Conservation (phyloP, 2,329 filamentous ascomycete genomes). For the Dissoconium aciculare region DNA sequence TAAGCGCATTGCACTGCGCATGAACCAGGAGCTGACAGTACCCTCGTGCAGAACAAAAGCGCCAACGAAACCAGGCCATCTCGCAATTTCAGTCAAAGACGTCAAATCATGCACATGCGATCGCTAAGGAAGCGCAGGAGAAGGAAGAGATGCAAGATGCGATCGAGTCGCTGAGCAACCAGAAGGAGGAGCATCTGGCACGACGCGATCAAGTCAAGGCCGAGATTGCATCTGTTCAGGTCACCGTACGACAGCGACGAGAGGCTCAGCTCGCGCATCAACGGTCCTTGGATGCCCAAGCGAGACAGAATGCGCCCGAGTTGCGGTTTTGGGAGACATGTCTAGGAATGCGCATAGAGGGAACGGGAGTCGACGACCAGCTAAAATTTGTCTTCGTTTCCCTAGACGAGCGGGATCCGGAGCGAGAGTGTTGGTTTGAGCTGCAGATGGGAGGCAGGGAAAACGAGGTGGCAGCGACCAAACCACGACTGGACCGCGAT, state of each 20-base stretch:
- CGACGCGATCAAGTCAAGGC: constrained; percentile 41
- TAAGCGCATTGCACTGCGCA: background rate
- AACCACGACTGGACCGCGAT: constrained; percentile 68
- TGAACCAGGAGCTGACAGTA: background rate
- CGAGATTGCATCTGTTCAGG: constrained; percentile 50
- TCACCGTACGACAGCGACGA: constrained; percentile 51
- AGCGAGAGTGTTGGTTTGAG: constrained; percentile 86
- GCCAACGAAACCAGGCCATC: constrained; percentile 76
- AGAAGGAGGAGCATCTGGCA: constrained; percentile 40
- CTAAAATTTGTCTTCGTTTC: constrained; percentile 84
- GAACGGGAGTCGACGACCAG: constrained; percentile 55
- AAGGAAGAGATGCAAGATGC: constrained; percentile 48
- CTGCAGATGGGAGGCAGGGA: constrained; percentile 66
- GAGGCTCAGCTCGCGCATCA: constrained; percentile 61
- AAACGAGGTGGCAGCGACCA: constrained; percentile 68
- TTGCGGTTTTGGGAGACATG: constrained; percentile 92
- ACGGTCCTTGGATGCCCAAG: constrained; percentile 64
- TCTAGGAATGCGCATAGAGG: constrained; percentile 77
- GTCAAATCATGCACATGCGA: constrained; percentile 53
- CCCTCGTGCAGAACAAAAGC: constrained; percentile 58
- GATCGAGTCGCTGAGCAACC: constrained; percentile 40
- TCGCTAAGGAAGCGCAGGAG: constrained; percentile 64
- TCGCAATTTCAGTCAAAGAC: constrained; percentile 64
- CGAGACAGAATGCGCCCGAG: constrained; percentile 80
- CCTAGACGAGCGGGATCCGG: constrained; percentile 74